phyloP scores from a whole-genome alignment of 1,284 basidiomycete species.

The Rhodofomes roseus region DNA sequence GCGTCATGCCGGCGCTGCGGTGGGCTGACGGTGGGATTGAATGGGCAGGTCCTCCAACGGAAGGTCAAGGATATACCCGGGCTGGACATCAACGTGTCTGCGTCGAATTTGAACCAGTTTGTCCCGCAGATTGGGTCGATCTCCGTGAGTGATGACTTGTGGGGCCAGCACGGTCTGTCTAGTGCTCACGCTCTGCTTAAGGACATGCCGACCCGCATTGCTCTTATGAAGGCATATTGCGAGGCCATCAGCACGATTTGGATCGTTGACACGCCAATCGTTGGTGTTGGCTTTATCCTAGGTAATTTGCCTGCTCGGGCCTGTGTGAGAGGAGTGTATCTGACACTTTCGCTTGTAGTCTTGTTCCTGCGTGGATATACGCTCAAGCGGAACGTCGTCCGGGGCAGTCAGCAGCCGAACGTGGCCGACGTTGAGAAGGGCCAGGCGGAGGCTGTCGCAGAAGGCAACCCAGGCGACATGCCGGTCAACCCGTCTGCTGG shows the following conservation, averaged over 20 bases:
- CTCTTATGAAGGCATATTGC: slow-evolving; percentile 68
- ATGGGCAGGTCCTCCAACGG: slow-evolving; percentile 41
- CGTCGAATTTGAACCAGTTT: slow-evolving; percentile 52
- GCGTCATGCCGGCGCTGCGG: neutral
- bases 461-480: slow-evolving; percentile 6
- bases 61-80: slow-evolving; percentile 48
- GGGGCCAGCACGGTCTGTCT: too few relatives aligned
- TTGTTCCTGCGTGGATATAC: slow-evolving; percentile 61
- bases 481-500: slow-evolving; percentile 3
- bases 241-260: slow-evolving; percentile 69
- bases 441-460: slow-evolving; percentile 12
- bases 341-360: slow-evolving; percentile 18
- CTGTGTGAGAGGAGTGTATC: neutral
- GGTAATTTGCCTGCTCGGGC: slow-evolving; percentile 32
- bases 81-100: slow-evolving; percentile 45
- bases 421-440: slow-evolving; percentile 15
- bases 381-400: slow-evolving; percentile 54
- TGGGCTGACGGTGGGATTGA: neutral
- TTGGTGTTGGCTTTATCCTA: slow-evolving; percentile 56
- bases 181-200: slow-evolving; percentile 20
- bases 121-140: slow-evolving; percentile 52
- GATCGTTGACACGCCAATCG: slow-evolving; percentile 61
- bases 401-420: slow-evolving; percentile 30
- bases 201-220: slow-evolving; percentile 44
- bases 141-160: slow-evolving; percentile 35